Evolutionary conservation across 768 basidiomycete genomes (phyloP).

Genomic region (Psilocybe azurescens): DNA sequence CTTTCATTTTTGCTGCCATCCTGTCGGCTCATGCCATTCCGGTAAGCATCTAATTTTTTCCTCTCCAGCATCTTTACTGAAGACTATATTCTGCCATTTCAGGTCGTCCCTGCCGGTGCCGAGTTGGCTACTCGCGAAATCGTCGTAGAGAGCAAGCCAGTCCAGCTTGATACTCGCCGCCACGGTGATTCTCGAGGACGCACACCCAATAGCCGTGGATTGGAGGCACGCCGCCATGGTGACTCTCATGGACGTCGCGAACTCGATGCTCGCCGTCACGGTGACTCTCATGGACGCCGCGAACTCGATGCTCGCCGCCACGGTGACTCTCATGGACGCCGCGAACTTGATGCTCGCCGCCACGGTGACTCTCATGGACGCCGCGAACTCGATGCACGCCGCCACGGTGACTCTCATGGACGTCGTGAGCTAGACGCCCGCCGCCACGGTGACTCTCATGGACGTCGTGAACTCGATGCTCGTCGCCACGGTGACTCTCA

Average conservation of each 20-base stretch:
- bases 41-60: conserved; percentile 22
- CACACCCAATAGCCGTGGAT: not conserved
- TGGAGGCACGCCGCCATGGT: conserved; percentile 10
- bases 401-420: conserved; percentile 7
- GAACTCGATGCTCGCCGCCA: conserved; percentile 3
- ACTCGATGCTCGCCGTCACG: conserved; percentile 9
- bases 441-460: conserved; percentile 6
- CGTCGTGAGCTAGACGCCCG: conserved; percentile 7
- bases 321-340: conserved; percentile 4
- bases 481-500: conserved; percentile 8
- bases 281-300: conserved; percentile 3
- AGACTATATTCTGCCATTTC: not conserved
- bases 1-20: conserved; percentile 38
- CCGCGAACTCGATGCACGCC: conserved; percentile 1
- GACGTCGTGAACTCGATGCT: conserved; percentile 1
- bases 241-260: not conserved
- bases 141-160: conserved; percentile 1
- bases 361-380: conserved; percentile 5
- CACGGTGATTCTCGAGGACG: conserved; percentile 5
- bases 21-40: conserved; percentile 35
- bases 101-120: conserved; percentile 7
- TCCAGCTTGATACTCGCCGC: conserved; percentile 5
- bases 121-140: conserved; percentile 12
- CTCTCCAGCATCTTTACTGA: not conserved
- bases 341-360: conserved; percentile 3